Evolutionary conservation across 1,284 basidiomycete genomes (phyloP).

Genomic region (Ceratobasidium sp.): DNA sequence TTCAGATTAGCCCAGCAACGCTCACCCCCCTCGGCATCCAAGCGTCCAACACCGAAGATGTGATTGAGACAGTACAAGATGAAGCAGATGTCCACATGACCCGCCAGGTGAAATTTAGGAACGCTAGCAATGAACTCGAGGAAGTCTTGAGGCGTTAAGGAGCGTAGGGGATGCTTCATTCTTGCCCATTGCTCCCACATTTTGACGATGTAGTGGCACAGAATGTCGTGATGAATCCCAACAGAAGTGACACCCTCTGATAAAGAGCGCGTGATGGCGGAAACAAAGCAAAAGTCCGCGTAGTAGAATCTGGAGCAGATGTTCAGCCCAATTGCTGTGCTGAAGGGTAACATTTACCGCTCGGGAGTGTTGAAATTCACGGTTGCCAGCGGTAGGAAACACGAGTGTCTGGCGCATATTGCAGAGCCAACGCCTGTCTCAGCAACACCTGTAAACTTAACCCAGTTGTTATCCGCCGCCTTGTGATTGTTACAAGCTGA

Average conservation of each 20-base stretch:
- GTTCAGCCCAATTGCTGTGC: neutral
- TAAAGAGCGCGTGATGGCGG: neutral
- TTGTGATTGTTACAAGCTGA: constrained; percentile 30
- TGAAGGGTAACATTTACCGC: neutral
- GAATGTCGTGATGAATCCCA: constrained; percentile 23
- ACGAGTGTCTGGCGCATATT: constrained; percentile 4
- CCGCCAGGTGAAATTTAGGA: constrained; percentile 31
- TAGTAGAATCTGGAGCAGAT: neutral
- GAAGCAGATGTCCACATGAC: neutral
- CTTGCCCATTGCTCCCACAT: neutral
- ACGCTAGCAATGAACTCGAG: neutral
- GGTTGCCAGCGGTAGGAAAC: neutral
- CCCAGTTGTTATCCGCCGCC: neutral
- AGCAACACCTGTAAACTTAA: neutral
- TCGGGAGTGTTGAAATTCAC: constrained; percentile 17
- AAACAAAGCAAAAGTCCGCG: neutral
- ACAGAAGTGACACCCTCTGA: neutral
- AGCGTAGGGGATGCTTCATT: neutral
- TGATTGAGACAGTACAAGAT: constrained; percentile 7
- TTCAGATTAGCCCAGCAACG: constrained; percentile 20
- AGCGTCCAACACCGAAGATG: neutral
- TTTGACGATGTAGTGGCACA: constrained; percentile 14
- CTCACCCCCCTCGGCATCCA: constrained; percentile 24
- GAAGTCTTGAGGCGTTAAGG: neutral
- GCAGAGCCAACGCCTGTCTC: constrained; percentile 11